Percentiles rank a stretch among this genome's conserved stretches.
Conservation (phyloP, 2,329 filamentous ascomycete genomes). For the Nannizzia gypsea region DNA sequence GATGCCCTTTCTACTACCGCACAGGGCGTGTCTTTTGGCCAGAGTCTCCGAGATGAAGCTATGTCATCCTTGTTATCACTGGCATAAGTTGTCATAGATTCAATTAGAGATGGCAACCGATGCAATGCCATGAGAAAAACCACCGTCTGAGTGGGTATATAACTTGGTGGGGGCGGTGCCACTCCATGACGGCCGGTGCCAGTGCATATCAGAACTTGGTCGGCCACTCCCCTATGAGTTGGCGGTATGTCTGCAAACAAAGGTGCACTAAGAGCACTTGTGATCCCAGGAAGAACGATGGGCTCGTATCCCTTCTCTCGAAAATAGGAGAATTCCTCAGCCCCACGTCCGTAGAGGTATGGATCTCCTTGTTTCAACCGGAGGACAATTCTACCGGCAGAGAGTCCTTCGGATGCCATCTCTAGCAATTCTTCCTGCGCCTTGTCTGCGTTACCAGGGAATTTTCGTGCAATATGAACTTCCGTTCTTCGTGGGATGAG, state of each 20-base stretch:
- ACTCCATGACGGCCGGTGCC: conserved; percentile 87
- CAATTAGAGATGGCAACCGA: conserved; percentile 61
- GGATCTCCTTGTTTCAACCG: conserved; percentile 94
- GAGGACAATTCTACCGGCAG: conserved; percentile 65
- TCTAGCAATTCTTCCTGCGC: conserved; percentile 83
- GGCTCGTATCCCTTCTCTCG: conserved; percentile 55
- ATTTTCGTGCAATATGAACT: conserved; percentile 89
- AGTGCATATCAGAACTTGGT: conserved; percentile 92
- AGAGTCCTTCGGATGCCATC: conserved; percentile 58
- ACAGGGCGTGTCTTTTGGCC: conserved; percentile 71
- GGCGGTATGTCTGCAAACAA: conserved; percentile 79
- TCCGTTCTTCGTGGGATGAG: conserved; percentile 81
- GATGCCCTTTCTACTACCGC: conserved; percentile 88
- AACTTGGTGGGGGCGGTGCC: conserved; percentile 69
- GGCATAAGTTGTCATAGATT: conserved; percentile 47
- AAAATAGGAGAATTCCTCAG: conserved; percentile 85
- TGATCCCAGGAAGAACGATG: conserved; percentile 77
- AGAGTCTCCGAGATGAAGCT: conserved; percentile 30
- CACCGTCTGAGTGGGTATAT: conserved; percentile 63
- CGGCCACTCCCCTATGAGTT: conserved; percentile 79
- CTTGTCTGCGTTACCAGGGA: conserved; percentile 88
- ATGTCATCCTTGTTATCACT: conserved; percentile 19
- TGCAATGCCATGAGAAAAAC: conserved; percentile 95
- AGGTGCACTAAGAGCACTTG: conserved; percentile 73
- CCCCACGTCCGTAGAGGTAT: conserved; percentile 88